These are phyloP conservation scores for Potentilla sterilis DNA, from an alignment of 306 rosid species.

Conservation along the genomic window DNA sequence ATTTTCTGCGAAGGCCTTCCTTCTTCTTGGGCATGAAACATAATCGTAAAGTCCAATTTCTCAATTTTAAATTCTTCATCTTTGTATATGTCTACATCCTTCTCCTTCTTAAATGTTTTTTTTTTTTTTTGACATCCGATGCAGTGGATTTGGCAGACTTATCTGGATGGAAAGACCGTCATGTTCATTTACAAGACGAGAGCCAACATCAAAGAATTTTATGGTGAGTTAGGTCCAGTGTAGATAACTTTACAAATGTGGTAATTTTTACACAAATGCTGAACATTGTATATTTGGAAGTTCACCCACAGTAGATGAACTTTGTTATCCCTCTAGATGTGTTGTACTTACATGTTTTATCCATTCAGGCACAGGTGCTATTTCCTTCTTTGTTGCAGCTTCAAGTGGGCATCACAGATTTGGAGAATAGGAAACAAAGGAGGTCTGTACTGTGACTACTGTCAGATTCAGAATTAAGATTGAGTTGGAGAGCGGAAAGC, in stretches of 20 bases:
- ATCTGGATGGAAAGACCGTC: conserved; percentile 73
- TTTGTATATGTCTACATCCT: neutral
- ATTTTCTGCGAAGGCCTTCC: too few species aligned
- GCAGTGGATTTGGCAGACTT: conserved; percentile 52
- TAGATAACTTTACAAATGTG: neutral
- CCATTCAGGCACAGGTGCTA: too few species aligned
- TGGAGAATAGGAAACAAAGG: too few species aligned
- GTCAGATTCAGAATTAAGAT: too few species aligned
- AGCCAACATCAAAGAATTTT: conserved; percentile 77
- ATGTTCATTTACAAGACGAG: conserved; percentile 75
- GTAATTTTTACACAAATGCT: neutral
- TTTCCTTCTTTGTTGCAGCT: too few species aligned
- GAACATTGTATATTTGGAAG: neutral
- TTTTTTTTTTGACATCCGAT: conserved; percentile 4
- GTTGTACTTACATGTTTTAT: too few species aligned
- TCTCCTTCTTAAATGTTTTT: conserved; percentile 15
- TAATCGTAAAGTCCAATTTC: neutral
- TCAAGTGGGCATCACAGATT: too few species aligned
- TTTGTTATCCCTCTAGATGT: neutral
- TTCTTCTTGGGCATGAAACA: neutral
- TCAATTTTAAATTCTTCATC: conserved; percentile 5
- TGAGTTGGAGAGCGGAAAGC: too few species aligned
- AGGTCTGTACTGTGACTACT: too few species aligned
- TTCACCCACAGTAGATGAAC: neutral
- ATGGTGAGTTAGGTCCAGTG: conserved; percentile 52